These are phyloP conservation scores for Auricularia heimuer DNA, from an alignment of 768 basidiomycete genomes.

Conservation along the genomic window DNA sequence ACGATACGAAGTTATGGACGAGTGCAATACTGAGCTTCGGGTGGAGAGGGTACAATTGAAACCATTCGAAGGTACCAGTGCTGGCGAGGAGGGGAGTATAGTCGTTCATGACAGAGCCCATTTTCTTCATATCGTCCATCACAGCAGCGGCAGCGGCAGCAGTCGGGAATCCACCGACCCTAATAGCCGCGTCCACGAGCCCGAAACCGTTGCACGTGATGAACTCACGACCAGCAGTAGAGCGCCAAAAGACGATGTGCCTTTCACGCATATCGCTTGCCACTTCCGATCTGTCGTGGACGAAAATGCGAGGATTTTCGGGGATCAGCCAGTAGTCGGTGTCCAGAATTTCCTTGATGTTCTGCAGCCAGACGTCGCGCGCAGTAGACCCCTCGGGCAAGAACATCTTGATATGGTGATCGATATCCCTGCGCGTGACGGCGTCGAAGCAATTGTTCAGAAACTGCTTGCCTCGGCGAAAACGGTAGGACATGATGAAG, in stretches of 20 bases:
- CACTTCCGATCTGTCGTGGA: not conserved
- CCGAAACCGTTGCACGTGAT: conserved; percentile 1
- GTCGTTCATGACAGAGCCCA: not conserved
- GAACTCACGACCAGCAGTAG: not conserved
- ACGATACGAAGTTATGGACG: not conserved
- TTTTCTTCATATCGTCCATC: not conserved
- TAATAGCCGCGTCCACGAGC: not conserved
- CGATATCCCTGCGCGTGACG: not conserved
- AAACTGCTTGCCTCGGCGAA: conserved; percentile 1
- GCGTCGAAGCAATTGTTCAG: conserved; percentile 2
- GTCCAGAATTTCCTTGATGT: conserved; percentile 3
- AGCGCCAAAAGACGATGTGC: conserved; percentile 3
- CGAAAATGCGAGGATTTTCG: conserved; percentile 1
- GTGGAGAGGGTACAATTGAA: not conserved
- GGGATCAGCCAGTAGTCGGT: conserved; percentile 6
- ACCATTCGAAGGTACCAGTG: not conserved
- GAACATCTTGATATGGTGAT: not conserved
- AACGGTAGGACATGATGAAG: conserved; percentile 6
- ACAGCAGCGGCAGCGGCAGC: not conserved
- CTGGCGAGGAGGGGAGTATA: not conserved
- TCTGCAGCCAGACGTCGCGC: conserved; percentile 6
- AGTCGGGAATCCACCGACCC: too few species aligned
- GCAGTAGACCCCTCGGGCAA: not conserved
- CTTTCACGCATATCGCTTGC: not conserved
- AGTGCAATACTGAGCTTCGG: not conserved